Base-by-base conservation (phyloP, 1,284 basidiomycete species). In the Trametes hirsuta region DNA sequence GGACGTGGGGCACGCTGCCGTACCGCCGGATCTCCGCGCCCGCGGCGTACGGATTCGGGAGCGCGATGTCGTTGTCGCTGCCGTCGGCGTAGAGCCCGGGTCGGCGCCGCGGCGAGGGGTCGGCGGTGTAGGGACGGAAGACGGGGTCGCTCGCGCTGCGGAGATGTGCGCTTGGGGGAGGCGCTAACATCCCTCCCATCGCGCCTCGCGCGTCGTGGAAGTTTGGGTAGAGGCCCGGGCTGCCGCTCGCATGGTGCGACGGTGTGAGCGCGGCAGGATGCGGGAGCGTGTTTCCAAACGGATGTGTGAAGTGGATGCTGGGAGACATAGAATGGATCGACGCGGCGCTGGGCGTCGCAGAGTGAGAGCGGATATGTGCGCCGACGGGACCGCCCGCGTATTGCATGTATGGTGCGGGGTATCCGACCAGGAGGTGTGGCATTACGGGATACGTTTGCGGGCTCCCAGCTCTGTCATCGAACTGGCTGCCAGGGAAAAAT, bases 271-370 rank as follows among this genome's bases (percentile, higher is more conserved):
- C 14, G 12, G 55, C 41, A 14, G 52, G 52, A 36, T 58, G 57
- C 3, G 46, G 36, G 25, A 52, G 52, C 21, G 47, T 11, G 47
- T 49, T 45, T 6, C 36, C 47, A 35, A 62, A 54, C 34, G 55
- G 46, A 18, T 59, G 53, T 25, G 58, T 50, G 54, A 68, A 66
- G 59, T 71, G 68, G 51, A 75, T 42, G 57, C 72, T 74, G 4
- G 68, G 69, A 36, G 69, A 60, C 25, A 72, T 45, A 15, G 74
- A 72, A 55, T 70, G 70, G 45, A 71, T 52, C 9, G 72, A 72
- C n/a, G 64, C 62, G 15, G 70, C 70, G 44, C 67, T 62, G 5
- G 68, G 67, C 10, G 66, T 68, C 3, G 60, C 42, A 5, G 65
- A 59, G 57, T 60, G 70, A 21, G 56, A 35, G 24, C 66, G 67